phyloP scores from a whole-genome alignment of 352 stramenopile genomes.

The Globisporangium paddicum region DNA sequence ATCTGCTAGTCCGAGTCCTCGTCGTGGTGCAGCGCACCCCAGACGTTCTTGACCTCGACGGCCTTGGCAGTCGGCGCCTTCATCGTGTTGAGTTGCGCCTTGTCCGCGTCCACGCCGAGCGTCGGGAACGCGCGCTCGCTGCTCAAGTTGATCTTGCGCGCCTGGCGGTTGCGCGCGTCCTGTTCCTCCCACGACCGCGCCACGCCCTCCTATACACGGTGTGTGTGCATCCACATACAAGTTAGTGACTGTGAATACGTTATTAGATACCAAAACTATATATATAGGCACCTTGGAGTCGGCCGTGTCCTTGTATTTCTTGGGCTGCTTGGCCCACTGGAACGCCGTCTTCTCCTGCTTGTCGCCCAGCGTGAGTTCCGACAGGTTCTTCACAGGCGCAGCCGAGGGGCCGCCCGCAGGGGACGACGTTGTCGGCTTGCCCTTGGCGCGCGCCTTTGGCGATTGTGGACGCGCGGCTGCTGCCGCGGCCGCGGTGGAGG shows the following conservation, averaged over 20 bases:
- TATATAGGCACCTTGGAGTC: slow-evolving; percentile 34
- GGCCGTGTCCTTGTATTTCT: slow-evolving; percentile 73
- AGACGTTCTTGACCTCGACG: slow-evolving; percentile 72
- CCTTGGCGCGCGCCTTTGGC: slow-evolving; percentile 8
- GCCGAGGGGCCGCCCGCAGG: slow-evolving; percentile 9
- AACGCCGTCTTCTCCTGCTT: slow-evolving; percentile 56
- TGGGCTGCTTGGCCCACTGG: slow-evolving; percentile 82
- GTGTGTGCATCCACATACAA: neutral
- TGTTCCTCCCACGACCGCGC: slow-evolving; percentile 68
- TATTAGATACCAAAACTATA: too few species aligned
- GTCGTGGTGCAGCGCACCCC: slow-evolving; percentile 58
- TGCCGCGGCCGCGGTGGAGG: slow-evolving; percentile 2
- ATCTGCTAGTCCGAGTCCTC: slow-evolving; percentile 49
- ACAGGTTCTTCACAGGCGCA: slow-evolving; percentile 44
- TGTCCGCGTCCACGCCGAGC: slow-evolving; percentile 45
- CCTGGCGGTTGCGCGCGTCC: slow-evolving; percentile 60
- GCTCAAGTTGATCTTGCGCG: slow-evolving; percentile 54
- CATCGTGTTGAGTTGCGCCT: slow-evolving; percentile 56
- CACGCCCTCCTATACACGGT: slow-evolving; percentile 40
- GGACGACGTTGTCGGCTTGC: slow-evolving; percentile 18
- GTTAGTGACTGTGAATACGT: too few species aligned
- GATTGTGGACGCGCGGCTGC: neutral
- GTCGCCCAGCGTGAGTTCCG: slow-evolving; percentile 50
- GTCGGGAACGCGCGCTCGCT: slow-evolving; percentile 78
- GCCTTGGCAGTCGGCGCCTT: slow-evolving; percentile 53